Base-by-base conservation (phyloP, 208 protist species). In the Angomonas desouzai region DNA sequence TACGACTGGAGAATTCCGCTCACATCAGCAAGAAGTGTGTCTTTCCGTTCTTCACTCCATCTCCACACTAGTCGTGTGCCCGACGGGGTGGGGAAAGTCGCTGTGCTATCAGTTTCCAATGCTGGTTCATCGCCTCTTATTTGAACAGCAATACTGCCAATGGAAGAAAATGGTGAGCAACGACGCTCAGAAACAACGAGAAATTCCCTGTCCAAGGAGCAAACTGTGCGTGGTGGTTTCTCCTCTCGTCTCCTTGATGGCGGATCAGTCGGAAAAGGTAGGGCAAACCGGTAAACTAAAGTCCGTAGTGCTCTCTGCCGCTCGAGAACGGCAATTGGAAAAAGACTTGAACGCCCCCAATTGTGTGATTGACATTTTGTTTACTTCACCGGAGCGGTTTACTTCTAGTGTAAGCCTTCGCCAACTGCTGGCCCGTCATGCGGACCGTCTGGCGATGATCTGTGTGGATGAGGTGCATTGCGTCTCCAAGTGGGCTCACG, bases 391-490 rank as follows among this genome's bases (percentile, higher is more conserved):
- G 3, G 90, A 96, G 72, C 76, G 74, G 55, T 62, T 93, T 55
- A 78, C 92, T 38, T 65, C 72, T 13, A 75, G 82, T 55, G 69
- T 64, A 28, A 34, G 60, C 20, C 63, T 96, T 16, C 84, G 87
- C 2, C 28, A 45, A 9, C 23, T 83, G 18, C 27, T 93, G 4
- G 47, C 70, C 55, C 51, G 61, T 38, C 72, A 91, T 63, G 16
- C 38, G 10, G 74, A 85, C 40, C 82, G 90, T 3, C 69, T 96
- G 11, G 85, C 83, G 6, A 78, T 96, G 58, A 64, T 96, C 11
- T 96, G 90, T 76, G 71, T 99, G 29, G 97, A 99, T 70, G 97
- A 99, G 73, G 96, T 91, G 38, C 97, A 99, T 72, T 99, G 97
- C 70, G 83, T 98, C 4, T 98, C 95, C 0, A 82, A 97, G 62